phyloP scores from a whole-genome alignment of 441 rosid genomes.

The Omphalea diandra region DNA sequence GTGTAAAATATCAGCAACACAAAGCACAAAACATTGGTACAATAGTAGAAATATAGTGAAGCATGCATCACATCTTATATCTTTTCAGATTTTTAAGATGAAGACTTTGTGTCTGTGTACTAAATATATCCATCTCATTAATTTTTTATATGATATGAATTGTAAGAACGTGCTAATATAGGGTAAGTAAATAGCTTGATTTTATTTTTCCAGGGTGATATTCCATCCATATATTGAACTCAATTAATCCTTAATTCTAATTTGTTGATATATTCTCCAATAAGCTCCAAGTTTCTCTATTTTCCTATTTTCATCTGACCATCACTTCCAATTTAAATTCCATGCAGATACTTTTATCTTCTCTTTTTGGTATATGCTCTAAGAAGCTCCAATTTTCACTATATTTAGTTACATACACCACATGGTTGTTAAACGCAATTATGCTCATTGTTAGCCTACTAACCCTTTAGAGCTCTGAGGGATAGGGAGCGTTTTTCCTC shows the following conservation, averaged over 20 bases:
- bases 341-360: not conserved
- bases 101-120: not conserved
- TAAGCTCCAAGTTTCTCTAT: too few relatives aligned
- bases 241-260: not conserved
- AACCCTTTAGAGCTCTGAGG: not conserved
- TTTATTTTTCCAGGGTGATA: not conserved
- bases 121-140: not conserved
- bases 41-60: not conserved
- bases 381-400: not conserved
- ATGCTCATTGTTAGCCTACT: not conserved
- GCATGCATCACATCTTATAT: not conserved
- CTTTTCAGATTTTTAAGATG: not conserved
- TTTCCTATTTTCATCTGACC: too few relatives aligned
- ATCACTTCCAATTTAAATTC: not conserved
- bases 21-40: not conserved
- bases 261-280: too few relatives aligned
- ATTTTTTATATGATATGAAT: not conserved
- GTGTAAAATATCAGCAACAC: not conserved
- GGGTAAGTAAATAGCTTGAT: not conserved
- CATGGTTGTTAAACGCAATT: too few relatives aligned
- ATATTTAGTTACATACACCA: not conserved
- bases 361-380: not conserved
- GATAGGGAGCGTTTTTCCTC: not conserved
- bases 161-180: not conserved
- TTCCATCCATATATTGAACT: not conserved